Conservation (phyloP, 192 early-diverging fungal species). For the Gamsiella multidivaricata region DNA sequence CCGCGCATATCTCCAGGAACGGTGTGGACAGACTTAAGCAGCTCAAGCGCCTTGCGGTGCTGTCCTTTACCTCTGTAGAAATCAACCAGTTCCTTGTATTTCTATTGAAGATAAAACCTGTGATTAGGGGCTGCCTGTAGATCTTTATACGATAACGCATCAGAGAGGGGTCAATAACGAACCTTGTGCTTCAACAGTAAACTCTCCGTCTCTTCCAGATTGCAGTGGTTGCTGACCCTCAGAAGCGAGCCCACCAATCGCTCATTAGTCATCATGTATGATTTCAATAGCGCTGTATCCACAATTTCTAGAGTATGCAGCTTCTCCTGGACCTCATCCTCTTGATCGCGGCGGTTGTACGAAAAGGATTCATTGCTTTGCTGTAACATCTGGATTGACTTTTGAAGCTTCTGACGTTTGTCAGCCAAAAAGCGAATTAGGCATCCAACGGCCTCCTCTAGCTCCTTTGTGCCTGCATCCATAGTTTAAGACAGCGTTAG, state of each 20-base stretch:
- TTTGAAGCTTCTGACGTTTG: conserved; percentile 80
- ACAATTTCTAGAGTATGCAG: conserved; percentile 71
- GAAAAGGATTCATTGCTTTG: conserved; percentile 38
- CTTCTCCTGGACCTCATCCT: conserved; percentile 43
- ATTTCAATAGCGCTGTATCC: conserved; percentile 91
- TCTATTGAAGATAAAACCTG: conserved; percentile 49
- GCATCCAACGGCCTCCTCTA: conserved; percentile 68
- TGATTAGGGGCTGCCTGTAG: too few species aligned
- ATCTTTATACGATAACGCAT: too few species aligned
- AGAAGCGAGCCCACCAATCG: conserved; percentile 91
- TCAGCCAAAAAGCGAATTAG: conserved; percentile 91
- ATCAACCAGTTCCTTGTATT: conserved; percentile 91
- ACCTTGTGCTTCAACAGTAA: conserved; percentile 82
- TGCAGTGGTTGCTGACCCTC: conserved; percentile 89
- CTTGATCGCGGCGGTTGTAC: conserved; percentile 40
- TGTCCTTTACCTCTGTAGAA: conserved; percentile 92
- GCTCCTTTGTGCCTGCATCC: conserved; percentile 63
- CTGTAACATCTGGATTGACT: conserved; percentile 51
- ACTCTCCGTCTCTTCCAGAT: conserved; percentile 84
- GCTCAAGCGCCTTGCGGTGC: conserved; percentile 90
- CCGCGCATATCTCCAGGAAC: conserved; percentile 68
- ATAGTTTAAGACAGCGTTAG: neutral
- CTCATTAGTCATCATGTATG: conserved; percentile 89
- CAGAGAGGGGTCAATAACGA: too few species aligned
- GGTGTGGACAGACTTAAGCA: conserved; percentile 70